Conservation (phyloP, 192 early-diverging fungal genomes). For the Entophlyctis helioformis region DNA sequence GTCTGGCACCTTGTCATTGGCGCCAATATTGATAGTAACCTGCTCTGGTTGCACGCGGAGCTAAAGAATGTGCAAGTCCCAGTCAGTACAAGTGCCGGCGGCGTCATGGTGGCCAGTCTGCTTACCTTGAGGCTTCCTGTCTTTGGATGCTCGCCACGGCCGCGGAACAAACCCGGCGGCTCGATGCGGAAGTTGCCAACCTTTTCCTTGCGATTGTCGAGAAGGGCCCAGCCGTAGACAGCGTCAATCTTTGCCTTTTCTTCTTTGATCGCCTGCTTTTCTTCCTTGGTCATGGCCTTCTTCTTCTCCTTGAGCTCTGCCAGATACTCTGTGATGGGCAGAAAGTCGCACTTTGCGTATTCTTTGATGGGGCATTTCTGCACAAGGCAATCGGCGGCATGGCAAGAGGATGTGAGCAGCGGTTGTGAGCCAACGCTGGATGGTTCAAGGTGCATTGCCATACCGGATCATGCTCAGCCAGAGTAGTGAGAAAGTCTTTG, state of each 20-base stretch:
- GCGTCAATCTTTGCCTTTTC: conserved; percentile 55
- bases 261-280: conserved; percentile 72
- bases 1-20: conserved; percentile 61
- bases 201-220: conserved; percentile 91
- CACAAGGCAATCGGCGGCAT: not conserved
- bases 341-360: conserved; percentile 82
- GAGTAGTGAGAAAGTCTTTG: conserved; percentile 62
- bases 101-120: conserved; percentile 3
- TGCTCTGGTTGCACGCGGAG: conserved; percentile 81
- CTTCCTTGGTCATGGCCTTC: conserved; percentile 78
- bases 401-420: not conserved
- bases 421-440: too few species aligned
- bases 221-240: conserved; percentile 54
- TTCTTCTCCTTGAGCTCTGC: conserved; percentile 63
- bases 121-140: conserved; percentile 84
- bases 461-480: conserved; percentile 52
- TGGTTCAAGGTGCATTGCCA: too few species aligned
- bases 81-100: conserved; percentile 1
- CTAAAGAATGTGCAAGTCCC: conserved; percentile 13
- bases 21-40: conserved; percentile 84
- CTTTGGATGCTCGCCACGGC: conserved; percentile 94
- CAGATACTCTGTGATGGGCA: conserved; percentile 69
- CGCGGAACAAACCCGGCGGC: conserved; percentile 91
- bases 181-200: conserved; percentile 96
- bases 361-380: conserved; percentile 56